Evolutionary conservation across 2,329 filamentous ascomycete species (phyloP).

Genomic region (Ampelomyces quisqualis): DNA sequence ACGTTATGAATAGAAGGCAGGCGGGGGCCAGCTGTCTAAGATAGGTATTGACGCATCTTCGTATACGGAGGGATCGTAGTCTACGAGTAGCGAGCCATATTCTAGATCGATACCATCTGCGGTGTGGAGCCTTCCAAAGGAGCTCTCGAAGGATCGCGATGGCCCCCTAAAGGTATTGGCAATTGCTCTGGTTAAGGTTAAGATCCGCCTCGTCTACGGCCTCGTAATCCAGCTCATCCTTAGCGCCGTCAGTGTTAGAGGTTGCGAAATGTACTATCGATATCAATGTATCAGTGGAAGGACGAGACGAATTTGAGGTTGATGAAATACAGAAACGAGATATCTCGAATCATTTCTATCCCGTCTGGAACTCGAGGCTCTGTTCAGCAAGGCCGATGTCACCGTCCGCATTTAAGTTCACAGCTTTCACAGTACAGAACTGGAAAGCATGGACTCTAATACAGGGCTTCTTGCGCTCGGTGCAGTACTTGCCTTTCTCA

Average conservation of each 20-base stretch:
- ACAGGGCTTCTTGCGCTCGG: slow-evolving; percentile 29
- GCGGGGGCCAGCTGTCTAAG: too few species aligned
- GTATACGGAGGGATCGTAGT: too few species aligned
- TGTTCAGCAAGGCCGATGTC: slow-evolving; percentile 35
- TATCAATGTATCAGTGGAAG: not conserved
- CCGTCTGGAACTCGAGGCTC: slow-evolving; percentile 26
- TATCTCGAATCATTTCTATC: slow-evolving; percentile 33
- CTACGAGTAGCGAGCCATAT: too few species aligned
- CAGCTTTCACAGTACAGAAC: slow-evolving; percentile 32
- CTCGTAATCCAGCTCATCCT: slow-evolving; percentile 14
- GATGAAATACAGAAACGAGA: slow-evolving; percentile 23
- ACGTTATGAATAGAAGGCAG: too few species aligned
- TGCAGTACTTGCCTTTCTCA: slow-evolving; percentile 35
- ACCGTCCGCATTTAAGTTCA: slow-evolving; percentile 38
- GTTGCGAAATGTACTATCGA: slow-evolving; percentile 31
- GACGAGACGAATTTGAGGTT: not conserved
- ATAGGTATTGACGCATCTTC: too few species aligned
- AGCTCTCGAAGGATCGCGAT: too few species aligned
- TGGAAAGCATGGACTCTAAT: slow-evolving; percentile 35
- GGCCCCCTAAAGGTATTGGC: too few species aligned
- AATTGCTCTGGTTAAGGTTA: slow-evolving; percentile 10
- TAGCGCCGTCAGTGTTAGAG: slow-evolving; percentile 30
- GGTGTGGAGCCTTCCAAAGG: too few species aligned
- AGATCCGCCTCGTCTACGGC: slow-evolving; percentile 8
- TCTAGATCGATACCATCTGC: too few species aligned